These are phyloP conservation scores for Tylopilus sp. DNA, from an alignment of 768 basidiomycete species.

Conservation along the genomic window DNA sequence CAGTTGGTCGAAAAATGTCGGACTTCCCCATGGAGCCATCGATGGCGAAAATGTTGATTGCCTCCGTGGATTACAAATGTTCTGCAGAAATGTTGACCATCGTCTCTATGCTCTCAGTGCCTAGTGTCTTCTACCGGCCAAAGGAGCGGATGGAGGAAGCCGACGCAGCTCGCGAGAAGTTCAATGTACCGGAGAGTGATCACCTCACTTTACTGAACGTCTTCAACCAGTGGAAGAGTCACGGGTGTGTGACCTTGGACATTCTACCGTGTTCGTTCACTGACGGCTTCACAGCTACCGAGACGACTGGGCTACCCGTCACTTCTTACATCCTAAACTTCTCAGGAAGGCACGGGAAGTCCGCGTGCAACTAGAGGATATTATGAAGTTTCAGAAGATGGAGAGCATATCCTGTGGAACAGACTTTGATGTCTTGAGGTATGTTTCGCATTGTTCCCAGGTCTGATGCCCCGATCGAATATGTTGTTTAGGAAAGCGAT, in stretches of 20 bases:
- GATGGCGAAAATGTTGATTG: constrained; percentile 97
- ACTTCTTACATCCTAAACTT: constrained; percentile 96
- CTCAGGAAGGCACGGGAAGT: constrained; percentile 95
- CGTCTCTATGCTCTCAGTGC: constrained; percentile 98
- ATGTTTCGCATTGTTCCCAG: constrained; percentile 12
- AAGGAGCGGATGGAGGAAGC: constrained; percentile 97
- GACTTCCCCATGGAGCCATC: constrained; percentile 99
- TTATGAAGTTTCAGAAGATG: constrained; percentile 99
- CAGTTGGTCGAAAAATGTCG: constrained; percentile 93
- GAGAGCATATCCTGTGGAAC: constrained; percentile 87
- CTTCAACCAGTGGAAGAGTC: constrained; percentile 97
- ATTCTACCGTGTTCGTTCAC: not conserved
- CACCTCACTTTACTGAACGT: constrained; percentile 95
- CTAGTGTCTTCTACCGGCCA: constrained; percentile 95
- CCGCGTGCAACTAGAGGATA: constrained; percentile 92
- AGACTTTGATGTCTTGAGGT: constrained; percentile 89
- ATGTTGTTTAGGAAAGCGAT: constrained; percentile 77
- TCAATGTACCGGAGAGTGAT: constrained; percentile 97
- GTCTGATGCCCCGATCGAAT: constrained; percentile 1
- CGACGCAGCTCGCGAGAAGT: constrained; percentile 96
- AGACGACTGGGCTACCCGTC: constrained; percentile 92
- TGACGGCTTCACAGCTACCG: constrained; percentile 55
- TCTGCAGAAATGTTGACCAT: constrained; percentile 97
- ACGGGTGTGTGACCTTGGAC: constrained; percentile 57
- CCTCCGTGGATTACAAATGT: constrained; percentile 86